phyloP scores from a whole-genome alignment of 1,284 basidiomycete species.

The Exsudoporus floridanus region DNA sequence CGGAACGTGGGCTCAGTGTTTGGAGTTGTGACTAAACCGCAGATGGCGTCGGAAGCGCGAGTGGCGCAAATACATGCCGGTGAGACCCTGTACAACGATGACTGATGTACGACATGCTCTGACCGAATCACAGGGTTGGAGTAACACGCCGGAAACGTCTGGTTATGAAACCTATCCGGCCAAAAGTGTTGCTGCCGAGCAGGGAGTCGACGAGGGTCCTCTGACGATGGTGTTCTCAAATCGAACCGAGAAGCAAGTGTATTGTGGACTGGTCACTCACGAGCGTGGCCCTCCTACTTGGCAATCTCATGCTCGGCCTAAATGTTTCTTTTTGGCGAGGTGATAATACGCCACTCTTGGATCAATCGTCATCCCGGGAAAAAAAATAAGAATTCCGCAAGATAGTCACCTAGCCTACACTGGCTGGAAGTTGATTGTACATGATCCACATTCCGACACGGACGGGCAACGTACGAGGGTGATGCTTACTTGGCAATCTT shows the following conservation, averaged over 20 bases:
- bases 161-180: conserved; percentile 26
- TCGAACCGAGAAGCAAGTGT: not conserved
- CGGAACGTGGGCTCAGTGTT: not conserved
- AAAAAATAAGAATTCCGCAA: too few species aligned
- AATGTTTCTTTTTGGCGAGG: not conserved
- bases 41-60: conserved; percentile 18
- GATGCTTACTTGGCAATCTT: too few species aligned
- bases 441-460: too few species aligned
- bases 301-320: not conserved
- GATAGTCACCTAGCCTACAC: too few species aligned
- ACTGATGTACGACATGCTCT: not conserved
- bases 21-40: not conserved
- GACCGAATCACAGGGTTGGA: conserved; percentile 17
- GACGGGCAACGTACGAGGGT: too few species aligned
- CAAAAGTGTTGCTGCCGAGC: too few species aligned
- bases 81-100: conserved; percentile 1
- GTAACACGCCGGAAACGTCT: conserved; percentile 24
- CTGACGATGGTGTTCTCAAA: conserved; percentile 14
- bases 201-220: conserved; percentile 24
- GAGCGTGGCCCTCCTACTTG: conserved; percentile 2
- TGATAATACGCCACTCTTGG: conserved; percentile 22
- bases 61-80: conserved; percentile 22
- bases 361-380: conserved; percentile 20
- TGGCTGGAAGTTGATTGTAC: too few species aligned
- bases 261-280: conserved; percentile 20